Percentiles rank a stretch among this genome's conserved stretches.
phyloP scores from a whole-genome alignment of 208 protist species.

The Leishmania major region DNA sequence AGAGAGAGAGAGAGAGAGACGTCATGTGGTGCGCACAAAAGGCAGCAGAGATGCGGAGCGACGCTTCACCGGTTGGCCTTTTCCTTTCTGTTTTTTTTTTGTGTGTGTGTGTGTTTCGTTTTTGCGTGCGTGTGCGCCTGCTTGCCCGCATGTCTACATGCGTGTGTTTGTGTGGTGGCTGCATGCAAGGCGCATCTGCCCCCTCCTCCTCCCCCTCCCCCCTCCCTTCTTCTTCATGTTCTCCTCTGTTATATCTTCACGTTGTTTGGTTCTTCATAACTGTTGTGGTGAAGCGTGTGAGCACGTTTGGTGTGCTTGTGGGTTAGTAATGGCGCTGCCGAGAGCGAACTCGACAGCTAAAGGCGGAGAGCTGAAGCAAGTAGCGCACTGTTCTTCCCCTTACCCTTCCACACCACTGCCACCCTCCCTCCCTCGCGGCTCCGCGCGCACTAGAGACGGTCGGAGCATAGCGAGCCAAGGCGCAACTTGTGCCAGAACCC shows the following conservation, averaged over 20 bases:
- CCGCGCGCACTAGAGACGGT: not conserved
- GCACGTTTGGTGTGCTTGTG: not conserved
- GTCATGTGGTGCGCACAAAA: not conserved
- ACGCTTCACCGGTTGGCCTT: not conserved
- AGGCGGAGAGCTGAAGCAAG: not conserved
- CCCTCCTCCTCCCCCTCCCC: not conserved
- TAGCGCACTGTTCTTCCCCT: not conserved
- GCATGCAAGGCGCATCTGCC: no score
- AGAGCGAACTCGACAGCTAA: no score
- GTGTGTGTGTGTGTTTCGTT: no score
- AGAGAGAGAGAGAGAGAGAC: not conserved
- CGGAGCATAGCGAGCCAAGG: not conserved
- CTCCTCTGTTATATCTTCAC: not conserved
- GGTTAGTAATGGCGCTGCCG: not conserved
- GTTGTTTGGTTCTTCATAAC: not conserved
- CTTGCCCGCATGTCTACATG: not conserved
- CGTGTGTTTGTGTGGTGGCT: not conserved
- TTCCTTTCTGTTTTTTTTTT: not conserved
- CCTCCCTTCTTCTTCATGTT: not conserved
- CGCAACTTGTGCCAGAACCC: not conserved
- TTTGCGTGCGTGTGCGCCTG: not conserved
- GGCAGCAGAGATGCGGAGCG: not conserved
- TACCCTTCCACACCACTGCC: not conserved
- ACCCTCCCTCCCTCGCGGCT: not conserved
- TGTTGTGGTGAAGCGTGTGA: not conserved